Conservation (phyloP, 805 yeast species). For the Nakazawaea ambrosiae region DNA sequence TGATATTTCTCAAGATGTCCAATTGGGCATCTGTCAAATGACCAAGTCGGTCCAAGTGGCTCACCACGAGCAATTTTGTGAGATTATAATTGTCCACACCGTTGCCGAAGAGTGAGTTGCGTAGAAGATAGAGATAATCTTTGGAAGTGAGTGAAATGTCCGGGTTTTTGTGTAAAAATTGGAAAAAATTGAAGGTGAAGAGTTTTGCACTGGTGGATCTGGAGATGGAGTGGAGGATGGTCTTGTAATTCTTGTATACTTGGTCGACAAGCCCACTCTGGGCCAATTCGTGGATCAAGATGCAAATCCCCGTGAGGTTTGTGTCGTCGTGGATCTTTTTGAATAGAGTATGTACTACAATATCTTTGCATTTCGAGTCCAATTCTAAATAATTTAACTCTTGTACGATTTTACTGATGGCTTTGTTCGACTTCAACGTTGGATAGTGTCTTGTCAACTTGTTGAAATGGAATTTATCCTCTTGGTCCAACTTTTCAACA, state of each 20-base stretch:
- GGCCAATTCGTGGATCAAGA: neutral
- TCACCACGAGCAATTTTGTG: neutral
- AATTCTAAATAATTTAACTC: neutral
- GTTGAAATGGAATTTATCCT: neutral
- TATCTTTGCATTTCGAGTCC: neutral
- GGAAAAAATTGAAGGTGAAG: constrained; percentile 6
- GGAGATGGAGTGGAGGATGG: constrained; percentile 5
- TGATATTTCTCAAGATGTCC: neutral
- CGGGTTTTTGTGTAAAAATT: neutral
- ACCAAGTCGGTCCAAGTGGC: neutral
- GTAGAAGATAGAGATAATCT: constrained; percentile 3
- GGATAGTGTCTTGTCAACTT: neutral
- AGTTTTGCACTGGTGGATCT: constrained; percentile 6
- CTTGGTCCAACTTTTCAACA: neutral
- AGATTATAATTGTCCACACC: constrained; percentile 4
- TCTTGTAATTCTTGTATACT: constrained; percentile 1
- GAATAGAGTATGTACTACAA: constrained; percentile 4
- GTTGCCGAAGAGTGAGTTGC: constrained; percentile 1
- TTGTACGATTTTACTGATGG: neutral
- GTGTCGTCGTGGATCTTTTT: constrained; percentile 2
- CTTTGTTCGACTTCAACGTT: neutral
- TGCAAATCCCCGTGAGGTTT: constrained; percentile 2
- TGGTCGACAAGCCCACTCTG: neutral
- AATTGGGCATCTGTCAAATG: constrained; percentile 1
- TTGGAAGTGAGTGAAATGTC: neutral